A percentile compares a stretch with the other conserved stretches of the same genome.
Conservation (phyloP, 345 rosid species). For the Eucalyptus victrix region DNA sequence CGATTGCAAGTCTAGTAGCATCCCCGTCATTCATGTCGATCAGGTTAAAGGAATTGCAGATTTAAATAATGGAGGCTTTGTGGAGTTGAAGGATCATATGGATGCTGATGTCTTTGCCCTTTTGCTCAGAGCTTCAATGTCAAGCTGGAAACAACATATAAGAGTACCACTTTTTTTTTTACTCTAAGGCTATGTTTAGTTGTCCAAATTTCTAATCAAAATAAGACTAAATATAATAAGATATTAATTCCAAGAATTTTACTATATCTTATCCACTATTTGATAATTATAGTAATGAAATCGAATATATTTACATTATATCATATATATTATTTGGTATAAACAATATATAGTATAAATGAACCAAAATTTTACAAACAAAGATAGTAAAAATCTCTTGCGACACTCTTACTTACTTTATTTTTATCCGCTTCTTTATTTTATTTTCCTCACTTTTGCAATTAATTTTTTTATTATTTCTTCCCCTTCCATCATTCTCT, state of each 20-base stretch:
- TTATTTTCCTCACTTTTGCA: no score
- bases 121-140: background rate
- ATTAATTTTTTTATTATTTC: no score
- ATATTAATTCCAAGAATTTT: no score
- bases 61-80: background rate
- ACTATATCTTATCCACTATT: fast-evolving
- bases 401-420: no score
- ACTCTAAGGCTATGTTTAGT: fast-evolving
- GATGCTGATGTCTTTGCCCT: background rate
- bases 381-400: no score
- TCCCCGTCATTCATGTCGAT: background rate
- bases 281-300: fast-evolving
- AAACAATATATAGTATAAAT: no score
- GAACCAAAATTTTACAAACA: background rate
- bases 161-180: background rate
- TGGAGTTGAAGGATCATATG: background rate
- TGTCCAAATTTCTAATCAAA: fast-evolving
- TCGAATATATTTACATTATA: no score
- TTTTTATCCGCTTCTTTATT: no score
- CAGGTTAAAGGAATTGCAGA: background rate
- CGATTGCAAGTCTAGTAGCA: background rate
- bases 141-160: background rate
- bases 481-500: no score
- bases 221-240: fast-evolving
- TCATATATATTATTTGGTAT: no score